Base-by-base conservation (phyloP, 176 grass and related monocot genomes). In the Aechmea fasciata region DNA sequence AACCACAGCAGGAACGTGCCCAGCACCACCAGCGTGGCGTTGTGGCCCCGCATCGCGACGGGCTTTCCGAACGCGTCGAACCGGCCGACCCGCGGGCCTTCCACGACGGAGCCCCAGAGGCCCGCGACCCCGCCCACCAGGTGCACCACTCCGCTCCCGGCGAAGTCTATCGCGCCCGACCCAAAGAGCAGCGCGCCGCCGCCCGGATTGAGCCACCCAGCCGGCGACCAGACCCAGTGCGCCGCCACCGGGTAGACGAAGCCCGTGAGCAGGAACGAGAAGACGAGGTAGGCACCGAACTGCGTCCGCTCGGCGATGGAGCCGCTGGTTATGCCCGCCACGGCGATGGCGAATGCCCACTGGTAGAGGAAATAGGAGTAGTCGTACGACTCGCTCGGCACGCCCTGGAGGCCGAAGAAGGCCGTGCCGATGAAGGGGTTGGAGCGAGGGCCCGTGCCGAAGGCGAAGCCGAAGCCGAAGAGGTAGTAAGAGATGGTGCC, bases 391-490 rank as follows among this genome's bases (percentile, higher is more conserved):
- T 78, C 50, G 49, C 72, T 72, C 3, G 77, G 77, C 26, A 79
- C 20, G 47, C 23, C 69, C 50, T 72, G 6, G 10, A 79, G 57
- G 28, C 68, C 77, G 52, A 79, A 79, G 47, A 71, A 72, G n/a
- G 59, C 18, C 1, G 70, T 50, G 22, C 78, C 70, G 6, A 73
- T 80, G 51, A 80, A 80, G 25, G 70, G 62, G 55, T 80, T 80
- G 3, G 66, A 59, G 29, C 26, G 52, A 3, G 50, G 3, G 19
- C 57, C 77, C 2, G 24, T 50, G 11, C 70, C 78, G 9, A 80
- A 80, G 41, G 78, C 78, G 47, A 80, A 80, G 50, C 50, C 78
- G 29, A 80, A 80, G 57, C 70, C 78, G 25, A 80, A 73, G n/a
- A 80, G 70, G 51, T 73, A 80, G 51, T 73, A 80, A n/a, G 70